A percentile compares a stretch with the other conserved stretches of the same genome.
phyloP scores from a whole-genome alignment of 371 early-diverging fungal species.

The Gilbertella persicaria region DNA sequence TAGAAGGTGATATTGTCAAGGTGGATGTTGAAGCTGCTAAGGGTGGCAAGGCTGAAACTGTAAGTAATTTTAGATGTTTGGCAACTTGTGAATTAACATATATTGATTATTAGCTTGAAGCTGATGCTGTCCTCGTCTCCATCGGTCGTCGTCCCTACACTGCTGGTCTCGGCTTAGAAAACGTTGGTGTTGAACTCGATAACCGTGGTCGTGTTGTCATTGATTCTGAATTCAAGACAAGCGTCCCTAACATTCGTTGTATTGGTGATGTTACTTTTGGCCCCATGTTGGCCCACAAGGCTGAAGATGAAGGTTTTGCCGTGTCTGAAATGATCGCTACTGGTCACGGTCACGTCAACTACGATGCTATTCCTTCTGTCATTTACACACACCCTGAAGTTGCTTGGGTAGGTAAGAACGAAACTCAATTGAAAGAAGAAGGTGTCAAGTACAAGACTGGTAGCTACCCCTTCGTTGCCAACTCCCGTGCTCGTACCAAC shows the following conservation, averaged over 20 bases:
- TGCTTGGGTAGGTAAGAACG: constrained; percentile 97
- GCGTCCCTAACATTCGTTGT: constrained; percentile 85
- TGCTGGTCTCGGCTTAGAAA: constrained; percentile 87
- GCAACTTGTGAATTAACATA: too few relatives aligned
- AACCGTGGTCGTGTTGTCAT: constrained; percentile 87
- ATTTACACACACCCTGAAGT: constrained; percentile 99
- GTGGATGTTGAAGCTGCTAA: constrained; percentile 91
- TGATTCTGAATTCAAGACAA: constrained; percentile 89
- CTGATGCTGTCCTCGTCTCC: constrained; percentile 91
- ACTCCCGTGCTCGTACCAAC: constrained; percentile 96
- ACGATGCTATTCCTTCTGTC: constrained; percentile 95
- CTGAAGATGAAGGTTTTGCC: constrained; percentile 98
- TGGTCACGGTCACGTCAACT: constrained; percentile 97
- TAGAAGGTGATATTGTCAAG: constrained; percentile 81
- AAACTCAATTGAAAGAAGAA: constrained; percentile 86
- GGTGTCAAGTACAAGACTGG: constrained; percentile 88
- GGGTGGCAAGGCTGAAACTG: constrained; percentile 76
- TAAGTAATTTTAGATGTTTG: constrained; percentile 55
- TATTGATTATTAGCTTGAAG: constrained; percentile 64
- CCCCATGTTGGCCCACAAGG: constrained; percentile 99
- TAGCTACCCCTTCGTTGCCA: constrained; percentile 93
- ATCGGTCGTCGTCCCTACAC: constrained; percentile 97
- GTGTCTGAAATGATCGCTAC: constrained; percentile 90
- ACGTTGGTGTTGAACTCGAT: constrained; percentile 86
- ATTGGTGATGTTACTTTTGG: constrained; percentile 97